Evolutionary conservation across 1,284 basidiomycete genomes (phyloP), one percentile per base, ranked within the genome.

Genomic region (Papiliotrema flavescens): DNA sequence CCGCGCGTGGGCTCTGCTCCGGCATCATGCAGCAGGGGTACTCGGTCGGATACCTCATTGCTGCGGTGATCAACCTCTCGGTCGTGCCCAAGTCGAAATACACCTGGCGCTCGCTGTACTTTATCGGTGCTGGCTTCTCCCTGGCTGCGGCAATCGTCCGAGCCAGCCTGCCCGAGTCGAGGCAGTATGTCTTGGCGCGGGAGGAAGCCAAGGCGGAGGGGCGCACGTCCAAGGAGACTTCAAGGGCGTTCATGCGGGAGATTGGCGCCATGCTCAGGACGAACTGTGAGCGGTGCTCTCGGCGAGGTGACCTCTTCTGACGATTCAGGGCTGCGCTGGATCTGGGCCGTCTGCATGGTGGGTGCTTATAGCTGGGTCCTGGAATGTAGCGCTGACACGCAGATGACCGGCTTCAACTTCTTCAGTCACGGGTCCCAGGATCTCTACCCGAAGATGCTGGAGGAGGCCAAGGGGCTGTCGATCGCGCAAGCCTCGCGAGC

Each of bases 21-120:
- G 95, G 95, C 37, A 79, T 97, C 53, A 72, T 92, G 3, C 90
- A 93, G 63, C 84, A 92, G 71, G 89, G 88, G 2, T 90, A 91
- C 61, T 86, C 87, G 47, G 56, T 63, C 44, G 76, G 76, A 17
- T 78, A 80, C 64, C 71, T 80, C 26, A 62, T 80, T 34, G 75
- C 85, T 0, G 84, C 87, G 0, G 84, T 86, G 26, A 84, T 93
- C 75, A 91, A 92, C 70, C 80, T 95, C 35, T 71, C 66, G 2
- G 72, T 78, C 61, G 80, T 78, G 6, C 64, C 73, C 28, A 55
- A 64, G 20, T 66, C 68, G 14, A 51, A 62, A 20, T 67, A 75
- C 59, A 68, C 74, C 56, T 82, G 80, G 81, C 67, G 79, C 20
- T 66, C 73, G 11, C 70, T 81, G 36, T 82, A 81, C 69, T 82